Evolutionary conservation across 176 grass and related monocot species (phyloP), one percentile per base, ranked within the genome.

Genomic region (Phragmites australis): DNA sequence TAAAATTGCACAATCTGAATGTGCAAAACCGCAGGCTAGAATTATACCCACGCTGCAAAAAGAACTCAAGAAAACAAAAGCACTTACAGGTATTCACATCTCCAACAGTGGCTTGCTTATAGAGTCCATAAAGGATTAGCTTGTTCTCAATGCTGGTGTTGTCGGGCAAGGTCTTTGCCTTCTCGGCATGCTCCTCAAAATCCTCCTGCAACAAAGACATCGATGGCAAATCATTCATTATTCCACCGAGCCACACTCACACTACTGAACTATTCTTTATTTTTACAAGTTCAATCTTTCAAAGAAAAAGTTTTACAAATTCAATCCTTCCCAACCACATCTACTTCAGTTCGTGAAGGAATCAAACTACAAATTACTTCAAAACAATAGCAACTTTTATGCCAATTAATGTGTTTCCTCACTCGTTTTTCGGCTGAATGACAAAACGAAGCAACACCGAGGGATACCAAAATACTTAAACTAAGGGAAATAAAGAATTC

Each of bases 71-170:
- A 18, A 82, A 82, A 82, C 8, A 62, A 39, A 76, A 81, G 16
- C 55, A 61, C 89, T 71, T 94, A 94, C 92, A 19, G 42, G 83
- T 94, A 71, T 75, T 84, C 40, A 91, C 88, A 72, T 76, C 21
- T 34, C 94, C 92, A 81, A 83, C 74, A 50, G 92, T 98, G 58
- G 92, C 90, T 83, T 94, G 92, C 77, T 97, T 93, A 71, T 55
- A 94, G 71, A 98, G 95, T 43, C 88, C 90, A 21, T 97, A 97
- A 21, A 97, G 76, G 42, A 87, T 90, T 59, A 94, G 82, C 74
- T 94, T 90, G 83, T 85, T 83, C 62, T 87, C 87, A 48, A 92
- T 82, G 73, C 45, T 84, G 11, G 83, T 94, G 68, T 3, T 91
- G 8, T 86, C 86, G 1, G 92, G 92, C 68, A 94, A 78, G 45